Percentiles rank a stretch among this genome's conserved stretches.
These are phyloP conservation scores for Arabidopsis hybrid DNA, from an alignment of 441 rosid species.

Conservation along the genomic window DNA sequence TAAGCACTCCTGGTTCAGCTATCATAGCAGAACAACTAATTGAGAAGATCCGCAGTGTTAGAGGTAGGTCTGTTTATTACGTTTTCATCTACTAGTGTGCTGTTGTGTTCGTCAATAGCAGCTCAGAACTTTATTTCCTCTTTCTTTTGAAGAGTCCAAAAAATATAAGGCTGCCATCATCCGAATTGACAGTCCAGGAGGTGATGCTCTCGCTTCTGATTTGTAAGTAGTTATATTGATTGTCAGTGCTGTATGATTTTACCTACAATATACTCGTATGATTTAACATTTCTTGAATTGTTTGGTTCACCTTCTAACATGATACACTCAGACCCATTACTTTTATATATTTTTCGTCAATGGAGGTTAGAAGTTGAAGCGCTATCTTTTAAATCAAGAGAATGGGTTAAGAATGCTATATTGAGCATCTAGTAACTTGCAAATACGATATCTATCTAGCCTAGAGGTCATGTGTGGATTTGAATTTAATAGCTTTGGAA, in stretches of 20 bases:
- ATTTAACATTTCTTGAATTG: conserved; percentile 8
- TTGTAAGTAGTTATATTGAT: conserved; percentile 67
- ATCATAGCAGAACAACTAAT: conserved; percentile 84
- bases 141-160: conserved; percentile 64
- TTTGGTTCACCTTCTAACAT: conserved; percentile 27
- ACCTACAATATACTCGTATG: conserved; percentile 9
- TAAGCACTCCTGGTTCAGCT: conserved; percentile 69
- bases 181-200: conserved; percentile 98
- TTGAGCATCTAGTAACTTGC: conserved; percentile 5
- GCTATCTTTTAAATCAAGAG: conserved; percentile 4
- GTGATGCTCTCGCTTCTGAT: conserved; percentile 99
- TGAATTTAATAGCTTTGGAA: conserved; percentile 4
- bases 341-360: conserved; percentile 4
- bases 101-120: conserved; percentile 25
- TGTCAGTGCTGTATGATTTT: neutral
- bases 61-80: conserved; percentile 58
- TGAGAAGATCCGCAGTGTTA: conserved; percentile 82
- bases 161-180: conserved; percentile 87
- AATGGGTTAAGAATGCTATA: neutral
- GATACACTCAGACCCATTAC: conserved; percentile 10
- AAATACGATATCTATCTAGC: conserved; percentile 6
- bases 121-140: conserved; percentile 21
- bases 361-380: conserved; percentile 5
- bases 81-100: conserved; percentile 23
- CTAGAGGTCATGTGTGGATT: conserved; percentile 7